Evolutionary conservation across 306 rosid genomes (phyloP).

Genomic region (Corylus heterophylla): DNA sequence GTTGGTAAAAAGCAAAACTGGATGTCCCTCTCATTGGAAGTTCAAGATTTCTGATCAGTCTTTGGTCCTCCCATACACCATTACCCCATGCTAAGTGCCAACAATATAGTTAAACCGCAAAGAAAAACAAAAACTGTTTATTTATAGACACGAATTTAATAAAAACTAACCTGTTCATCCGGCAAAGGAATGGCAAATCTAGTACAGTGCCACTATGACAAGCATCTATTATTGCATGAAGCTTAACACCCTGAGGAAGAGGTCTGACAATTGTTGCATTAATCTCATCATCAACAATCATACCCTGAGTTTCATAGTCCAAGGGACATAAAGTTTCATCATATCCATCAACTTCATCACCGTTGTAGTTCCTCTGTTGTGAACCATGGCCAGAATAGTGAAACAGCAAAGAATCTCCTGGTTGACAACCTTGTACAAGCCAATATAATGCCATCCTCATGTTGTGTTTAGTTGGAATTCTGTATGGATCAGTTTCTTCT

Average conservation of each 20-base stretch:
- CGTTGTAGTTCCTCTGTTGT: constrained; percentile 78
- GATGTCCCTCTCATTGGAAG: not conserved
- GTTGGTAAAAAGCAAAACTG: not conserved
- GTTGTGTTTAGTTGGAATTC: constrained; percentile 72
- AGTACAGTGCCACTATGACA: constrained; percentile 96
- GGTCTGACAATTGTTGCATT: constrained; percentile 77
- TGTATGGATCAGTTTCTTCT: constrained; percentile 85
- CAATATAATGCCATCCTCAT: constrained; percentile 97
- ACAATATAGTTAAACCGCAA: not conserved
- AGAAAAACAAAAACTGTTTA: not conserved
- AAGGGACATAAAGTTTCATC: constrained; percentile 96
- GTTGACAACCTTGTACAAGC: constrained; percentile 91
- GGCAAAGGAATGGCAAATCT: constrained; percentile 95
- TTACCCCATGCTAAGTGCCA: not conserved
- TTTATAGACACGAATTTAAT: not conserved
- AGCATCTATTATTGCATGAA: constrained; percentile 93
- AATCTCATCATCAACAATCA: constrained; percentile 98
- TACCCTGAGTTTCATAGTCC: constrained; percentile 97
- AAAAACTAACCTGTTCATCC: constrained; percentile 80
- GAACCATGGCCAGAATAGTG: constrained; percentile 99
- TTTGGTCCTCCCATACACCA: not conserved
- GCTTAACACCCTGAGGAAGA: constrained; percentile 80
- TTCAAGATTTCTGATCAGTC: not conserved
- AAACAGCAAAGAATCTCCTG: constrained; percentile 94
- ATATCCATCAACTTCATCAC: constrained; percentile 92